phyloP scores from a whole-genome alignment of 1,284 basidiomycete genomes.

The Leccinum subatratum region DNA sequence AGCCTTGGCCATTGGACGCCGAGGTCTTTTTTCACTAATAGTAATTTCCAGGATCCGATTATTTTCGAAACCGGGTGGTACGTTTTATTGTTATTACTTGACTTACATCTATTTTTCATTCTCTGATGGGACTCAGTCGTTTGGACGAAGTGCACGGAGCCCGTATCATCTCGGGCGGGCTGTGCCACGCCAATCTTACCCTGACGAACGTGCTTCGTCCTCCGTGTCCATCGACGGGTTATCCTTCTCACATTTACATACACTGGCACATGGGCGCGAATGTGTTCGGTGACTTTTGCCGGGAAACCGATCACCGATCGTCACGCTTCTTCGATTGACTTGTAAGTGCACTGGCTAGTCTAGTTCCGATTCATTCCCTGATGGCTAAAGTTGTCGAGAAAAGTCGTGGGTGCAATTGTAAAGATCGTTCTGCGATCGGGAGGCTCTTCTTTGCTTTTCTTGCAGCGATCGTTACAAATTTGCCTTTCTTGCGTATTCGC shows the following conservation, averaged over 20 bases:
- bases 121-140: background rate
- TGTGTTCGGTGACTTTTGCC: background rate
- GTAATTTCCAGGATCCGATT: background rate
- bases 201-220: background rate
- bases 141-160: background rate
- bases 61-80: background rate
- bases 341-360: background rate
- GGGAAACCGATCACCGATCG: background rate
- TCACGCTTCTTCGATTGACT: background rate
- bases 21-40: background rate
- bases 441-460: too few relatives aligned
- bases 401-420: background rate
- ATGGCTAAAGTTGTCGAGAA: background rate
- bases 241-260: background rate
- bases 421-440: background rate
- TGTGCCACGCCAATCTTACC: background rate
- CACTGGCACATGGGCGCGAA: background rate
- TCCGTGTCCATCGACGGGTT: background rate
- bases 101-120: background rate
- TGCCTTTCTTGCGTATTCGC: background rate
- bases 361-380: background rate
- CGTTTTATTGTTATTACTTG: too few relatives aligned
- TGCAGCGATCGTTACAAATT: background rate
- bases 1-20: background rate
- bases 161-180: background rate